Base-by-base conservation (phyloP, 2,329 filamentous ascomycete genomes). In the Talaromyces sp. region DNA sequence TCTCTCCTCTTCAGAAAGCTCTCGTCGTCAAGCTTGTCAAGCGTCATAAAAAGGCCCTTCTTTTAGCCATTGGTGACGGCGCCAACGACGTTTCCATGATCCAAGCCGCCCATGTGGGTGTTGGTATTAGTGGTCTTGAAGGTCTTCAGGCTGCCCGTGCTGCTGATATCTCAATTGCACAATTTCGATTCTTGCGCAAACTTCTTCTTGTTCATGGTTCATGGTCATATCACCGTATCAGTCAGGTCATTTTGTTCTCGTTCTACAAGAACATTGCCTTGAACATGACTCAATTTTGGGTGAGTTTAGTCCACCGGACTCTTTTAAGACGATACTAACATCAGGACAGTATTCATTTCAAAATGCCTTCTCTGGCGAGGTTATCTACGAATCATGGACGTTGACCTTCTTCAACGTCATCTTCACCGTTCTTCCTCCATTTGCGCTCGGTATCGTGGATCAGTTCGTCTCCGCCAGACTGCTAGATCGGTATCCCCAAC, bases 51-150 rank as follows among this genome's bases (percentile, higher is more conserved):
- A 91, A 97, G 75, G 88, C 92, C 13, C 93, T 99, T 70, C 88
- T 97, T 62, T 87, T 99, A 60, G 95, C 95, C 61, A 97, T 99
- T 76, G 95, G 95, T 70, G 95, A 99, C 73, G 95, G 95, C 69
- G 95, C 95, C 56, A 99, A 99, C 79, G 95, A 99, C 74, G 95
- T 99, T n/a, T 97, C 94, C 19, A 99, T 99, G 95, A 99, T 99
- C 64, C 95, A 99, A 81, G 95, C 95, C 11, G 95, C 95, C 13
- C 95, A 99, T 76, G 96, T 99, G 69, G 95, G 95, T 69, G 92
- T 99, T 53, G 95, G 95, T 79, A 99, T 99, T 78, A 97, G 93
- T 74, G 95, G 95, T 79, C 87, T 96, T 69, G 95, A 99, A 84
- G 95, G 95, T 84, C 87, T 99, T 0, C 95, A 99, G 80, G 95